Base-by-base conservation (phyloP, 805 yeast genomes). In the Ogataea philodendri region DNA sequence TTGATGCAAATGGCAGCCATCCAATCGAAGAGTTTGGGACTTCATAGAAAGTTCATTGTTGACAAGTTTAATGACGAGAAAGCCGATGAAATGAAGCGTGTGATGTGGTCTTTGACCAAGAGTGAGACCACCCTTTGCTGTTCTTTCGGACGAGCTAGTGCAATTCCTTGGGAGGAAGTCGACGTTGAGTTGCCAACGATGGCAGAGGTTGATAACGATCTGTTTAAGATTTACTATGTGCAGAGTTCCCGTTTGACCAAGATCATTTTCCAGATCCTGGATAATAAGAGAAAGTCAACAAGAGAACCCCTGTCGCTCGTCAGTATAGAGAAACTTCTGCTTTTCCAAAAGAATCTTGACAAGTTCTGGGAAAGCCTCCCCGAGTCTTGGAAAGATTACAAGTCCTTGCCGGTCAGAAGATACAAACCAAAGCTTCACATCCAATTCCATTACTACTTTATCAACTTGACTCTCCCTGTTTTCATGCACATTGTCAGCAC, bases 21-120 rank as follows among this genome's bases (percentile, higher is more conserved):
- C 33, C 77, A 72, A 49, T 64, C 71, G 1, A 60, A 66, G 18
- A 61, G 74, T n/a, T 49, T 72, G n/a, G 77, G 77, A 1, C 49
- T 70, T 3, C 74, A 72, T 46, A 56, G 69, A 33, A 61, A 57
- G 29, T 51, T 63, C 18, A 62, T 63, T 20, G 63, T 61, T 7
- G 51, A 56, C 31, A 62, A 60, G 37, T 62, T 62, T 30, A 54
- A 49, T 18, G 49, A 41, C 18, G 59, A 53, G n/a, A 58, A 57
- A 27, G 57, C 61, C 3, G 68, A 66, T 30, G 70, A 65, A 23
- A 62, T 59, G 62, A 63, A 60, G 31, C 46, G 69, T 22, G 55
- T 65, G n/a, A 49, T 64, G 52, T 72, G 76, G 75, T 57, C 74
- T 0, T 36, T 72, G 19, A 62, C 67, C 24, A 69, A 67, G 33